Evolutionary conservation across 2,329 filamentous ascomycete genomes (phyloP).

Genomic region (Cytospora paraplurivora): DNA sequence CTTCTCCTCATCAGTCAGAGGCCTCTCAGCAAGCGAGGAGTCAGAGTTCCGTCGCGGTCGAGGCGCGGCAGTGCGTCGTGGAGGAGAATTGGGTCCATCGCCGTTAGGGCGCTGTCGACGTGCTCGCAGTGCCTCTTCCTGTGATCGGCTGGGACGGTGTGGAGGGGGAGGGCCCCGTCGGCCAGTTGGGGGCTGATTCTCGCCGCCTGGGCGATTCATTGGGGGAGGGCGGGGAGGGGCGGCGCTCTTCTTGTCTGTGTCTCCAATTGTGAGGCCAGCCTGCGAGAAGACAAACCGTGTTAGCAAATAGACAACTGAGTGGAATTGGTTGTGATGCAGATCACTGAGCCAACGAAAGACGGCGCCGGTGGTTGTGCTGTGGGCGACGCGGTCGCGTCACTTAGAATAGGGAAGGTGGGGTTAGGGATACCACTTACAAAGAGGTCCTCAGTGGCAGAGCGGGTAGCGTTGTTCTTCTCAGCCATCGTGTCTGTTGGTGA

Average conservation of each 20-base stretch:
- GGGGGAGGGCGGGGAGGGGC: conserved; percentile 37
- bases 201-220: conserved; percentile 46
- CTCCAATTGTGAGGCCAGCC: conserved; percentile 69
- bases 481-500: conserved; percentile 46
- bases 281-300: conserved; percentile 45
- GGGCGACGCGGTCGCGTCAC: conserved; percentile 20
- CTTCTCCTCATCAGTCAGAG: conserved; percentile 61
- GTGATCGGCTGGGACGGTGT: conserved; percentile 66
- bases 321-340: conserved; percentile 3
- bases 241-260: conserved; percentile 56
- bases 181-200: conserved; percentile 53
- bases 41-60: conserved; percentile 72
- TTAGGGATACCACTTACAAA: conserved; percentile 64
- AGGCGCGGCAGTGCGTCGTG: conserved; percentile 33
- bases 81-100: conserved; percentile 40
- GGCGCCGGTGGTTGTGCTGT: not conserved
- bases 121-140: conserved; percentile 63
- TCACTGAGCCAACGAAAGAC: not conserved
- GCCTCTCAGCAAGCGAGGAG: conserved; percentile 66
- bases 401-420: conserved; percentile 6
- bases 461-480: conserved; percentile 47
- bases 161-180: conserved; percentile 44
- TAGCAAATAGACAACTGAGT: not conserved
- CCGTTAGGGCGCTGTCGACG: conserved; percentile 43
- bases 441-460: conserved; percentile 66